Base-by-base conservation (phyloP, 2,329 filamentous ascomycete species). In the Mycosphaerella arachidis region DNA sequence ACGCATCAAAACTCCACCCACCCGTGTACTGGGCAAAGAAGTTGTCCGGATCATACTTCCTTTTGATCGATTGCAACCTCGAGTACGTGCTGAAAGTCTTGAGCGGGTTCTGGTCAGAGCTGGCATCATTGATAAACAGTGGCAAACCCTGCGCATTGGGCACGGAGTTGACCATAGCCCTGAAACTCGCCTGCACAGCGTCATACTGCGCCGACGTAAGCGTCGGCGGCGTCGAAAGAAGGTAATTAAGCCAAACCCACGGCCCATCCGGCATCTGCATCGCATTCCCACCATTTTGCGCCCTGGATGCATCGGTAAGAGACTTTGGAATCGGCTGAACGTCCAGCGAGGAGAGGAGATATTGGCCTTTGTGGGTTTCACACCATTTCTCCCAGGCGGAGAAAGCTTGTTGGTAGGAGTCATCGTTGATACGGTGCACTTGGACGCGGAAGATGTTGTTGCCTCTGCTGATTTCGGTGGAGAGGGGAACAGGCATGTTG, bases 371-470 rank as follows among this genome's bases (percentile, higher is more conserved):
- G 58, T 74, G 67, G 7, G 50, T 55, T 40, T 70, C 66, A 45
- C 67, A 71, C 72, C 72, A 74, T 12, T 63, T 48, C 2, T 63
- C 60, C 71, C 72, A 75, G 6, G 59, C 62, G 6, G 68, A 58
- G 18, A 73, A 60, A 2, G 68, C 67, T 7, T 52, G 58, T 7
- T 57, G 55, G 53, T 68, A 68, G 8, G 63, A 62, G 40, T 66
- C 55, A 29, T 71, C 67, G 10, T 66, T 63, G 18, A 56, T 20
- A 1, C 66, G 68, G 57, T 74, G 72, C 3, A 70, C 72, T 6
- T 70, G 69, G 12, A 73, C 70, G 8, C 73, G 72, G 66, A 74
- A 74, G 54, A 70, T 68, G 57, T 74, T 74, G 64, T 69, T 59
- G 6, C 71, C 73, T 24, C 70, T 67, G 20, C 66, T 70, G 29